Base-by-base conservation (phyloP, 2,329 filamentous ascomycete species). In the Epichloe coenophiala region DNA sequence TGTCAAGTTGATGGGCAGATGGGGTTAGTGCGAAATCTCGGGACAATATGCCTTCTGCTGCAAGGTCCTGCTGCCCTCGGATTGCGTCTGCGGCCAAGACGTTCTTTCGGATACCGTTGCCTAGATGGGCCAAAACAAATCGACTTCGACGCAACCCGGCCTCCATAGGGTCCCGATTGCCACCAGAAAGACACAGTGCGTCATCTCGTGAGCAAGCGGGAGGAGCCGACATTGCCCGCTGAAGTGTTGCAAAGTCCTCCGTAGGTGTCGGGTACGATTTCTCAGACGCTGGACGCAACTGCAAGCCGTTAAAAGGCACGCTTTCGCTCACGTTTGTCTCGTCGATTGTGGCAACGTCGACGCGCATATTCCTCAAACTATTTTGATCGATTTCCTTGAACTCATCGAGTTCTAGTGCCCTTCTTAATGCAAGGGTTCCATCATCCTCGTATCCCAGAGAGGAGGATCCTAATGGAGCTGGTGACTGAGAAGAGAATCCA, bases 1-100 rank as follows among this genome's bases (percentile, higher is more conserved):
- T 19, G 12, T 39, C 31, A 19, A 9, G 3, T 19, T 5, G n/a
- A 9, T 5, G 8, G 13, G 11, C 13, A 31, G 12, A 5, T 47
- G 23, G 35, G 4, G 17, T 17, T 23, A 40, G 37, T 62, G 55
- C 54, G 47, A 55, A 52, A 40, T 54, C 54, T 33, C 45, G 38
- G 6, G 33, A 36, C 4, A 47, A 37, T 33, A 54, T 47, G n/a
- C 45, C 17, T 12, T 52, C 19, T 12, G 36, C 48, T 12, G 36
- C 2, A 35, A 55, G 44, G n/a, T 48, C 31, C 19, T 46, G 49
- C 36, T 6, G 36, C 44, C 3, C 6, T 21, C 13, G 51, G 7
- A 23, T n/a, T 11, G 23, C 40, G 8, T 53, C 43, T 9, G 40
- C 36, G 3, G 15, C 33, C 23, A 15, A 5, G 1, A 36, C 27